These are phyloP conservation scores for Lipomyces oligophaga DNA, from an alignment of 805 yeast species.

Conservation along the genomic window DNA sequence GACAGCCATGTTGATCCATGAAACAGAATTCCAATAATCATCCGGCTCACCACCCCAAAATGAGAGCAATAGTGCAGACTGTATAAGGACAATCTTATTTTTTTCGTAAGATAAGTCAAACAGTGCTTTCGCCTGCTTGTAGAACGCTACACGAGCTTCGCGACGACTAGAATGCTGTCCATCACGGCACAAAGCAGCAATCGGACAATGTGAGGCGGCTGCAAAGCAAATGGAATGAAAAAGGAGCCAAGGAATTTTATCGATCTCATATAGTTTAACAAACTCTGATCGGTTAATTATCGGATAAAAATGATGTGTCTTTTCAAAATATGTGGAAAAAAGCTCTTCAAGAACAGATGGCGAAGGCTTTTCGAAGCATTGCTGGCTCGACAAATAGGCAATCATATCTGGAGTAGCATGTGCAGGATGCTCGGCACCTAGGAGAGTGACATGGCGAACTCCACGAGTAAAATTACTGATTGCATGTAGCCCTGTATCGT, in stretches of 20 bases:
- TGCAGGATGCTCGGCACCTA: slow-evolving; percentile 3
- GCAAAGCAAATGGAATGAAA: slow-evolving; percentile 12
- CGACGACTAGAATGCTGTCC: neutral
- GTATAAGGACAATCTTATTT: neutral
- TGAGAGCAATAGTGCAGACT: slow-evolving; percentile 1
- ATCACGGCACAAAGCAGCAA: neutral
- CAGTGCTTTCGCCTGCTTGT: slow-evolving; percentile 3
- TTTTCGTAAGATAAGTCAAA: slow-evolving; percentile 1
- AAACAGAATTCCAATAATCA: slow-evolving; percentile 5
- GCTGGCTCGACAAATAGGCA: neutral
- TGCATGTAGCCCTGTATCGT: no score
- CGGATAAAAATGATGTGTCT: slow-evolving; percentile 17
- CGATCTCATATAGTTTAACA: neutral
- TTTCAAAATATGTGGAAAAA: slow-evolving; percentile 9
- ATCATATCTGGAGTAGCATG: slow-evolving; percentile 5
- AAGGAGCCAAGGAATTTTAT: slow-evolving; percentile 7
- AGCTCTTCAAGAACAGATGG: neutral
- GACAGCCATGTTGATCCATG: slow-evolving; percentile 7
- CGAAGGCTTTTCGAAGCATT: slow-evolving; percentile 5
- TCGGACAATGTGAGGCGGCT: slow-evolving; percentile 5
- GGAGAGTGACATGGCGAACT: neutral
- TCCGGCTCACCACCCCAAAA: slow-evolving; percentile 8
- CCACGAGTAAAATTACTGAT: no score
- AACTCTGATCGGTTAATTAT: slow-evolving; percentile 10
- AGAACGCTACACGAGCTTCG: slow-evolving; percentile 1